Base-by-base conservation (phyloP, 257 asterid genomes). In the Fraxinus cuspidata region DNA sequence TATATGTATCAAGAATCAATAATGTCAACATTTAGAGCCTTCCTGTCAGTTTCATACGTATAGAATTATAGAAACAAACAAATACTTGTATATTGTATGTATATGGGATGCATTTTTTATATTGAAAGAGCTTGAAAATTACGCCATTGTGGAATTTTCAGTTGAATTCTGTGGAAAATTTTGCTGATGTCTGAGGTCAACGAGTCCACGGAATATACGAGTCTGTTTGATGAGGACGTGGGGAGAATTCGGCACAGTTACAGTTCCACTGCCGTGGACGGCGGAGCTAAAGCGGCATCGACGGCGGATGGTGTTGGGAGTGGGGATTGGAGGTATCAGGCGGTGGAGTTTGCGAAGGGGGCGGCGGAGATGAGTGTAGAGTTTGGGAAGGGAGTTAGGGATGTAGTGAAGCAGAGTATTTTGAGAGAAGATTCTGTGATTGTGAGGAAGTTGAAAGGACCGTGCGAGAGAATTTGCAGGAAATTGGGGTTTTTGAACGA, bases 361-460 rank as follows among this genome's bases (percentile, higher is more conserved):
- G 92, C 92, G 73, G 97, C 89, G 80, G 99, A 95, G 89, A 90
- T 95, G 98, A 93, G 92, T 64, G 85, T 95, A 81, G 94, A 88
- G 88, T 90, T 95, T 69, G 99, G 95, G 75, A 96, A 91, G 77
- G 98, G 97, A 75, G 93, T 93, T 71, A 85, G 98, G 79, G 99
- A 95, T 76, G 97, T 95, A 32, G 84, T 90, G 92, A 93, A 80
- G 84, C 99, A 95, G 89, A 95, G 87, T 40, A 74, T 95, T 16
- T 21, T 91, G 74, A 85, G 91, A 83, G 98, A 96, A 71, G 99
- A 96, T 84, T 96, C 99, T 28, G 75, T 90, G 27, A 80, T 93
- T 64, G 82, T 90, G 96, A 85, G 83, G 81, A 92, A 89, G 85
- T 74, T 89, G 35, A 80, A 88, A 88, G 92, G 86, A 29, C 99